phyloP scores from a whole-genome alignment of 2,329 filamentous ascomycete genomes.

The Talaromyces sp. region DNA sequence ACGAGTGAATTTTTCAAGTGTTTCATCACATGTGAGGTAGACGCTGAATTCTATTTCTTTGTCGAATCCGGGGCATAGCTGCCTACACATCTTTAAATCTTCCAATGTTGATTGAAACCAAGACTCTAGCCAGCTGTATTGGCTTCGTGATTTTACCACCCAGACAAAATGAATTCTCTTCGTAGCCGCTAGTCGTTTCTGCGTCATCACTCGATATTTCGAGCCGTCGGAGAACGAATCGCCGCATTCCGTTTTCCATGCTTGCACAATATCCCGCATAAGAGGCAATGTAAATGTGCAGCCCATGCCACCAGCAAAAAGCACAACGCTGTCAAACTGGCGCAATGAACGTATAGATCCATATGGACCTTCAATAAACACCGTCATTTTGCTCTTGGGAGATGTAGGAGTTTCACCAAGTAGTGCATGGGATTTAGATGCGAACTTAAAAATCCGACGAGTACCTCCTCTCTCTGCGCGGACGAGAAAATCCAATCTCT shows the following conservation, averaged over 20 bases:
- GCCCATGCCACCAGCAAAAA: constrained; percentile 57
- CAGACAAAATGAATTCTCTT: constrained; percentile 52
- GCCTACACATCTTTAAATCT: constrained; percentile 36
- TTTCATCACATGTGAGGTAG: constrained; percentile 51
- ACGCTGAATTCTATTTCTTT: constrained; percentile 48
- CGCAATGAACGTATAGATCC: constrained; percentile 46
- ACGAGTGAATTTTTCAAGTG: constrained; percentile 21
- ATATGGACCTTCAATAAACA: constrained; percentile 52
- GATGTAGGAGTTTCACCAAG: constrained; percentile 16
- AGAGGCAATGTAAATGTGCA: constrained; percentile 54
- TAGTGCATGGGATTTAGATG: constrained; percentile 35
- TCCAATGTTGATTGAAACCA: constrained; percentile 44
- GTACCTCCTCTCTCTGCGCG: constrained; percentile 52
- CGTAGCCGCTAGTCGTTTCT: constrained; percentile 32
- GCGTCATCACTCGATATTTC: constrained; percentile 9
- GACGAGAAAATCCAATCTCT: constrained; percentile 52
- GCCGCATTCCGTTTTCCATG: constrained; percentile 33
- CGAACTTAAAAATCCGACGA: constrained; percentile 45
- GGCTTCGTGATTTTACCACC: constrained; percentile 52
- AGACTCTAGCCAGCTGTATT: constrained; percentile 49
- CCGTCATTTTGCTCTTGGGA: constrained; percentile 22
- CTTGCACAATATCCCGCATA: constrained; percentile 51
- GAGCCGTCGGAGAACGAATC: background rate
- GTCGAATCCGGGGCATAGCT: constrained; percentile 22
- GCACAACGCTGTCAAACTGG: constrained; percentile 57